phyloP scores from a whole-genome alignment of 768 basidiomycete species.

The Sarcodon sp. region DNA sequence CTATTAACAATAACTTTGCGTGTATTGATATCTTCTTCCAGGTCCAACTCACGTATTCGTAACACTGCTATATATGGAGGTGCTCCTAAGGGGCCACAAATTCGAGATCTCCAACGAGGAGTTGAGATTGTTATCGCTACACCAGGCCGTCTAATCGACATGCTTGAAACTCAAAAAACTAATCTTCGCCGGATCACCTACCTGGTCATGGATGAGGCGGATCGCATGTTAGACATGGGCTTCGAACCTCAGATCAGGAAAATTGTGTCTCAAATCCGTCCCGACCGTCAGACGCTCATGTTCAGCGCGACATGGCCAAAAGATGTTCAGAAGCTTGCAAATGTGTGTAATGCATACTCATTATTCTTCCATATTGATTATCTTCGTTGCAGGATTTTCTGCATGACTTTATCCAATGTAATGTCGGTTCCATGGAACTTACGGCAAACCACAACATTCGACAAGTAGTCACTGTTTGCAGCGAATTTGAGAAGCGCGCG shows the following conservation, averaged over 20 bases:
- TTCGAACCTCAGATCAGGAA: constrained; percentile 99
- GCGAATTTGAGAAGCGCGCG: constrained; percentile 92
- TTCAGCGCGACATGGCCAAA: constrained; percentile 99
- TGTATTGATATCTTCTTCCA: constrained; percentile 14
- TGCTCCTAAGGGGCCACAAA: constrained; percentile 97
- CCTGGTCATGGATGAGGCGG: constrained; percentile 98
- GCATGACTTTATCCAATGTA: constrained; percentile 94
- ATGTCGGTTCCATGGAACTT: constrained; percentile 97
- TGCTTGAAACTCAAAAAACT: constrained; percentile 94
- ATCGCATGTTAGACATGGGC: constrained; percentile 99
- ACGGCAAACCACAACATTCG: constrained; percentile 97
- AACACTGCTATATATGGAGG: constrained; percentile 99
- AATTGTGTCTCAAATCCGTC: constrained; percentile 93
- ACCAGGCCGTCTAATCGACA: constrained; percentile 98
- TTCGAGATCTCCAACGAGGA: constrained; percentile 93
- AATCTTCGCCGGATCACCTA: constrained; percentile 95
- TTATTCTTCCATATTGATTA: constrained; percentile 1
- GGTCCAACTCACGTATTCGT: constrained; percentile 86
- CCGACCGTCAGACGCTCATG: constrained; percentile 97
- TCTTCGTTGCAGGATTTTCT: constrained; percentile 65
- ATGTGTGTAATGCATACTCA: constrained; percentile 28
- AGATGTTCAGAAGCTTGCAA: constrained; percentile 96
- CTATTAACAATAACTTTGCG: neutral
- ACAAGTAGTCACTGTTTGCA: constrained; percentile 93
- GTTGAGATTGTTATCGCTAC: constrained; percentile 99